Evolutionary conservation across 352 stramenopile genomes (phyloP), one percentile per base, ranked within the genome.

Genomic region (Phytophthora idaei): DNA sequence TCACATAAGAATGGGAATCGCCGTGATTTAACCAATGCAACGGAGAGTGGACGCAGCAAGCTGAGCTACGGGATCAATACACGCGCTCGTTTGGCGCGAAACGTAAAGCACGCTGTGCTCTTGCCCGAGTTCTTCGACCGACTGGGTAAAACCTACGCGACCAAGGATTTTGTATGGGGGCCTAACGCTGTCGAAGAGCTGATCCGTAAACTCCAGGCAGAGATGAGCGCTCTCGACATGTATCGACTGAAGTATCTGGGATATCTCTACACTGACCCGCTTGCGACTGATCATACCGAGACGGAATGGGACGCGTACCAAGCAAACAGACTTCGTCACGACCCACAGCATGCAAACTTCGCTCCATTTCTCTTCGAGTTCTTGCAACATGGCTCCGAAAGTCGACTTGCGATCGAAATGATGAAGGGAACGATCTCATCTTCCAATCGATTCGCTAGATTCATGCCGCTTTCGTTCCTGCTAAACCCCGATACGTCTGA

Each of bases 81-180:
- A 10, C 83, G 86, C 5, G 76, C 80, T 47, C 72, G 85, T 5
- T 73, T 96, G n/a, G 86, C 90, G n/a, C 73, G 76, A 47, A 85
- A 86, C 27, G 74, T 82, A 0, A 96, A 96, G 56, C 87, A 87
- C 36, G 87, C 93, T 25, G 89, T 96, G 12, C 61, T 96, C 2
- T 71, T 95, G 57, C 89, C 89, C 3, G 89, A 96, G 50, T 96
- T 96, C 56, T 96, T 96, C 57, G 89, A 96, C 25, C 84, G 87
- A 12, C 42, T 96, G 31, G 80, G 83, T 66, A 91, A 88, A 76
- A 90, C 61, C 6, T 87, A 83, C 49, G 69, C 80, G 27, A 90
- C 87, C 4, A 96, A 94, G 51, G 89, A 96, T 57, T 68, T 95
- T 46, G 81, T 94, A 14, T 96, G 89, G 89, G 85, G 87, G 0